Conservation (phyloP, 441 rosid species). For the Mallotus repandus region DNA sequence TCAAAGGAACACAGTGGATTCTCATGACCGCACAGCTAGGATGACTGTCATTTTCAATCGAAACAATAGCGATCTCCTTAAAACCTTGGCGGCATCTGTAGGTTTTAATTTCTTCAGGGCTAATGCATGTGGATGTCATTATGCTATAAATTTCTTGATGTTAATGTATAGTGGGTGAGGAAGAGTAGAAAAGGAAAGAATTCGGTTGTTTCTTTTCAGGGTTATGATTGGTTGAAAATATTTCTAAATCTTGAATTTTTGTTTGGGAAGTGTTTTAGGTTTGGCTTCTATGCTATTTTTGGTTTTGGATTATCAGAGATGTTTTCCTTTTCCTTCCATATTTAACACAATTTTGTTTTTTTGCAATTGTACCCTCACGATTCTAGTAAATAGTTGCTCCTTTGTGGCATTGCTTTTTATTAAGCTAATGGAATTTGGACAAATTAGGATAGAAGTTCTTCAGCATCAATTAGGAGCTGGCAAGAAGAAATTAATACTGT, state of each 20-base stretch:
- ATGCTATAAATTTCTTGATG: not conserved
- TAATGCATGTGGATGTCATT: not conserved
- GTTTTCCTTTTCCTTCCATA: not conserved
- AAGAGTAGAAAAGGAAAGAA: not conserved
- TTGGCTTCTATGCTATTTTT: not conserved
- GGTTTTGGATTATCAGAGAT: not conserved
- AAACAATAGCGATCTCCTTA: not conserved
- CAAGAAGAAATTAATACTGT: not conserved
- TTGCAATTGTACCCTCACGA: not conserved
- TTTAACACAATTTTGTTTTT: not conserved
- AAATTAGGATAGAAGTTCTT: not conserved
- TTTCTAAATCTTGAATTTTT: not conserved
- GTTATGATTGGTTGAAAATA: not conserved
- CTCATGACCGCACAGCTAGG: not conserved
- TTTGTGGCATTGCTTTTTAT: not conserved
- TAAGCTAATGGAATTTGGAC: not conserved
- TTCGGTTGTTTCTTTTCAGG: not conserved
- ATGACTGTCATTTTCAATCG: too few relatives aligned
- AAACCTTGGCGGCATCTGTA: not conserved
- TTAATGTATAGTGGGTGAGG: not conserved
- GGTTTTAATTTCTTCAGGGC: not conserved
- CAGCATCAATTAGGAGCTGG: not conserved
- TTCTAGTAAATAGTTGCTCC: not conserved
- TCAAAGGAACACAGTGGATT: not conserved
- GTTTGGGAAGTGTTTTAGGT: not conserved